phyloP scores from a whole-genome alignment of 2,329 filamentous ascomycete species.

The Trichophyton simii region DNA sequence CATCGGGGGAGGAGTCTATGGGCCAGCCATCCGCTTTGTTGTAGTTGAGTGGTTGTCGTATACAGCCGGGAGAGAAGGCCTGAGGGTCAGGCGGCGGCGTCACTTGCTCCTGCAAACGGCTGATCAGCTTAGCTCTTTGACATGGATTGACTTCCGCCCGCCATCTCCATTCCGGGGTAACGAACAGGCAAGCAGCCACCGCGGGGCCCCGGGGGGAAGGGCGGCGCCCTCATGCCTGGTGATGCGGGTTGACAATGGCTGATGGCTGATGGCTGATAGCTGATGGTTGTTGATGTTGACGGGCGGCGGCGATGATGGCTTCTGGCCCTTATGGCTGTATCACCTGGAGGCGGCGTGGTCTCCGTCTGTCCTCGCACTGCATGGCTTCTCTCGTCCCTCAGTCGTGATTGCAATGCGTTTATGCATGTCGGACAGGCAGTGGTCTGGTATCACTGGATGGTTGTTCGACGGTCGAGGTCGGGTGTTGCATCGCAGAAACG shows the following conservation, averaged over 20 bases:
- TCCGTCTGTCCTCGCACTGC: neutral
- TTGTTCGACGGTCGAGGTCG: neutral
- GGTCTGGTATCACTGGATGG: neutral
- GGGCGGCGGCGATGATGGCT: neutral
- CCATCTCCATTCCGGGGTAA: neutral
- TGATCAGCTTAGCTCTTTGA: neutral
- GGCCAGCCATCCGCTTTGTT: neutral
- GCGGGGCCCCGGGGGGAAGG: neutral
- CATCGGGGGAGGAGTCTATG: neutral
- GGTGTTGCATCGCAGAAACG: neutral
- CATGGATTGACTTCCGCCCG: neutral
- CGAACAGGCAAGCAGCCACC: neutral
- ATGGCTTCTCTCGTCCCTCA: neutral
- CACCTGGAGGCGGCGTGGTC: neutral
- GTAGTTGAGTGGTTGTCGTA: neutral
- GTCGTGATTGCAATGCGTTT: neutral
- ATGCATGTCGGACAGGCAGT: neutral
- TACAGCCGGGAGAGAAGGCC: neutral
- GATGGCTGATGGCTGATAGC: neutral
- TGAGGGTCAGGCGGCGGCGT: neutral
- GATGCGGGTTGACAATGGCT: neutral
- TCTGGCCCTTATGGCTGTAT: neutral
- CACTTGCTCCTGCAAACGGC: slow-evolving; percentile 2
- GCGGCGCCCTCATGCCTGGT: neutral
- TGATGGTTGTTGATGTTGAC: neutral